Percentiles rank a stretch among this genome's conserved stretches.
phyloP scores from a whole-genome alignment of 2,329 filamentous ascomycete genomes.

The Ophiostoma montium region DNA sequence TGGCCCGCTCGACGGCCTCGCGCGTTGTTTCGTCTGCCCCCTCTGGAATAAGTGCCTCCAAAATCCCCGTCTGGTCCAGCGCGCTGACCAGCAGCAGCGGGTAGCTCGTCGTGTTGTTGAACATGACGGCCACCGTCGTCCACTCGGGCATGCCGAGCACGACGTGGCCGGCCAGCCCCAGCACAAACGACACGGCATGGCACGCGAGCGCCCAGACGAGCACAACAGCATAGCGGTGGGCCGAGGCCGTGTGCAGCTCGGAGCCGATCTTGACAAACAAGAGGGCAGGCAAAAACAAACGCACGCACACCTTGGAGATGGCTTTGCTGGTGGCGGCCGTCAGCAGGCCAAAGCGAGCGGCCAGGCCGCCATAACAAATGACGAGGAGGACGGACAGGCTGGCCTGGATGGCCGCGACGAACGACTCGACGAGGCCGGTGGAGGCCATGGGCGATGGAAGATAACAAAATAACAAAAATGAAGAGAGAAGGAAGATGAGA shows the following conservation, averaged over 20 bases:
- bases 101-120: constrained; percentile 35
- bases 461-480: neutral
- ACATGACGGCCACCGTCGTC: constrained; percentile 30
- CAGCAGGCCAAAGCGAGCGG: constrained; percentile 26
- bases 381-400: constrained; percentile 32
- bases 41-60: constrained; percentile 31
- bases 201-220: constrained; percentile 27
- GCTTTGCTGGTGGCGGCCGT: constrained; percentile 22
- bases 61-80: constrained; percentile 37
- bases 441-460: constrained; percentile 10
- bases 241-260: constrained; percentile 24
- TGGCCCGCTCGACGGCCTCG: constrained; percentile 41
- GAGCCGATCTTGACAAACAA: constrained; percentile 31
- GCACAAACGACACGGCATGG: constrained; percentile 25
- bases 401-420: constrained; percentile 32
- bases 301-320: constrained; percentile 32
- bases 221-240: constrained; percentile 24
- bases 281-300: constrained; percentile 31
- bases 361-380: constrained; percentile 28
- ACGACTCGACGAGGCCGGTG: constrained; percentile 22
- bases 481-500: neutral
- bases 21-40: constrained; percentile 22
- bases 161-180: constrained; percentile 24
- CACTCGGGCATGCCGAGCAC: constrained; percentile 30
- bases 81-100: constrained; percentile 30